phyloP scores from a whole-genome alignment of 805 yeast species.

The Monosporozyma aquatica region DNA sequence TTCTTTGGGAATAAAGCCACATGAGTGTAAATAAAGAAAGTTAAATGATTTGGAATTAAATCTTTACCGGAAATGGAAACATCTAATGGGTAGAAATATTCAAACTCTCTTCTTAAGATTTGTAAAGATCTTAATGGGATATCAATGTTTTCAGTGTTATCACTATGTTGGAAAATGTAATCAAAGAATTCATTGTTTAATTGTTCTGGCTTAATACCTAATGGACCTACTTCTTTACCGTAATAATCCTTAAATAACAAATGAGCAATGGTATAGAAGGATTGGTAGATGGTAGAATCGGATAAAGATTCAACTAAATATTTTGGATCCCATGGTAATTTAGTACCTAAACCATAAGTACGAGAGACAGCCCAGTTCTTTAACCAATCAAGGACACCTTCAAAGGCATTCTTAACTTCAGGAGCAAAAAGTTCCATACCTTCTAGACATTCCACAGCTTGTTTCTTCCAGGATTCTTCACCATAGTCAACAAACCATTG shows the following conservation, averaged over 20 bases:
- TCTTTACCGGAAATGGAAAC: slow-evolving; percentile 91
- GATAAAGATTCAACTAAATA: slow-evolving; percentile 90
- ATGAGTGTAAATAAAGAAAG: slow-evolving; percentile 88
- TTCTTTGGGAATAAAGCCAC: slow-evolving; percentile 86
- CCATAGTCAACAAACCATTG: slow-evolving; percentile 98
- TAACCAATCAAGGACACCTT: slow-evolving; percentile 91
- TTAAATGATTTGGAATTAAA: slow-evolving; percentile 92
- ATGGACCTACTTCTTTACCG: slow-evolving; percentile 66
- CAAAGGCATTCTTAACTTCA: slow-evolving; percentile 86
- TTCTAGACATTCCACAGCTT: slow-evolving; percentile 70
- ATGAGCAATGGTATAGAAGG: slow-evolving; percentile 86
- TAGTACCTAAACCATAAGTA: slow-evolving; percentile 91
- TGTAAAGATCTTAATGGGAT: slow-evolving; percentile 62
- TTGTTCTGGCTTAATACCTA: slow-evolving; percentile 68
- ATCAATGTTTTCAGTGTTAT: slow-evolving; percentile 39
- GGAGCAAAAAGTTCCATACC: slow-evolving; percentile 68
- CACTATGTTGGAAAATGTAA: slow-evolving; percentile 71
- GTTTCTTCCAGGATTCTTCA: slow-evolving; percentile 79
- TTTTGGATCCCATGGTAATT: slow-evolving; percentile 92
- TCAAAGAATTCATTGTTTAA: slow-evolving; percentile 92
- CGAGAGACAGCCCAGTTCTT: slow-evolving; percentile 98
- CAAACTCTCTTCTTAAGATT: slow-evolving; percentile 83
- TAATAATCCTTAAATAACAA: slow-evolving; percentile 78
- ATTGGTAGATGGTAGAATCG: slow-evolving; percentile 92
- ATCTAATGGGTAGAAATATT: slow-evolving; percentile 93